These are phyloP conservation scores for Colletotrichum sojae DNA, from an alignment of 2,329 filamentous ascomycete genomes.

Conservation along the genomic window DNA sequence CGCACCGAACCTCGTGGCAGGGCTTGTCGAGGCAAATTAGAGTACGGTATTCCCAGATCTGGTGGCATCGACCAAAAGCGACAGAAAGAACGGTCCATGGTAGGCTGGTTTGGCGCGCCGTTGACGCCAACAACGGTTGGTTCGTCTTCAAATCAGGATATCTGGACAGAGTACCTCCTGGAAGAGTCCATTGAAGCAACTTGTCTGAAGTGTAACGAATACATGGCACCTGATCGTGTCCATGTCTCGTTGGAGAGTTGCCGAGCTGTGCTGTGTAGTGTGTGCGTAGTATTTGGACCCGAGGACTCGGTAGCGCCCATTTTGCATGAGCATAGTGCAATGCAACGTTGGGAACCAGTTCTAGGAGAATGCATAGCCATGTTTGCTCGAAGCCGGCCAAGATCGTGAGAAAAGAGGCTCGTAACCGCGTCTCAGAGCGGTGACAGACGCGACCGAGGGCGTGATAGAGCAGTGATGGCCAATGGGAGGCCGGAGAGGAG, in stretches of 20 bases:
- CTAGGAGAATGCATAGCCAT: constrained; percentile 12
- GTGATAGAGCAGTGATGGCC: constrained; percentile 35
- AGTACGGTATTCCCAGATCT: background rate
- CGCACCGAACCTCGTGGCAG: constrained; percentile 5
- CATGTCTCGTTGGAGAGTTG: constrained; percentile 12
- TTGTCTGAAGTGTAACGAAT: constrained; percentile 15
- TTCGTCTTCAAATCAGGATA: background rate
- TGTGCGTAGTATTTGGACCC: constrained; percentile 41
- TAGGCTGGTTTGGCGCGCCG: constrained; percentile 16
- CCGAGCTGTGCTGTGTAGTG: constrained; percentile 8
- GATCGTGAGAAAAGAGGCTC: constrained; percentile 18
- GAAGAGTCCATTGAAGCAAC: background rate
- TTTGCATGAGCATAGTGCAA: constrained; percentile 45
- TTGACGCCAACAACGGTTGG: constrained; percentile 21
- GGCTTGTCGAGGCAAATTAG: constrained; percentile 11
- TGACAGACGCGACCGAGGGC: constrained; percentile 32
- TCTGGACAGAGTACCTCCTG: background rate
- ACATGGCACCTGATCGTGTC: background rate
- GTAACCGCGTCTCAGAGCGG: constrained; percentile 25
- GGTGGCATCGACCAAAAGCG: background rate
- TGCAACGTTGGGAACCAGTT: constrained; percentile 21
- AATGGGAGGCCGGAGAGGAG: constrained; percentile 35
- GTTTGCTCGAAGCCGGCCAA: constrained; percentile 13
- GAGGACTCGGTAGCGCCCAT: constrained; percentile 49
- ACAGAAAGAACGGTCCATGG: background rate